Base-by-base conservation (phyloP, 164 flowering plant species). In the Magnolia sinica region DNA sequence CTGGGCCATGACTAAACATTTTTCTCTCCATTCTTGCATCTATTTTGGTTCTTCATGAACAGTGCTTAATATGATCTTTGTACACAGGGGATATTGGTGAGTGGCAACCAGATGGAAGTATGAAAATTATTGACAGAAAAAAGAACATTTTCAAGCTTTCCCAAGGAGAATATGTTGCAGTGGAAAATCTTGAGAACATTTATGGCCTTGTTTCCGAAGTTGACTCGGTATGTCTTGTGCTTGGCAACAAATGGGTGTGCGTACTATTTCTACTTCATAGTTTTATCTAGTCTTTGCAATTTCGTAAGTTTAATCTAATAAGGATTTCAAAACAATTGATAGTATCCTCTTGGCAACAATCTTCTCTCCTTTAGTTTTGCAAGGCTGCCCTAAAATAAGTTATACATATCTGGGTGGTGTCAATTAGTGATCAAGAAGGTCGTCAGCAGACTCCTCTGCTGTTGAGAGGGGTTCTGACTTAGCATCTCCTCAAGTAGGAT, bases 121-220 rank as follows among this genome's bases (percentile, higher is more conserved):
- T 96, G 95, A 94, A 93, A 86, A 91, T 96, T 23, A 93, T 96
- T 78, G 99, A 96, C 81, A 86, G 99, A 52, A 96, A 94, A 89
- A 96, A 96, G 84, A 96, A 96, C 79, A 96, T 96, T 75, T 96
- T 96, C 80, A 96, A 96, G 88, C 97, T 96, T 78, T 94, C 99
- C 3, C 99, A 96, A 81, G 99, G 99, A 82, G 99, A 96, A 82
- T 96, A 96, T 81, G 97, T 94, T 79, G 95, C 98, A 9, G 98
- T 96, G 73, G 99, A 96, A 79, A 94, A 94, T 83, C 83, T 96
- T 82, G 99, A 96, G 87, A 92, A 90, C 78, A 86, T 92, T 50
- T 96, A 89, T 80, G 89, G 90, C 73, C 88, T 83, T 68, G 88
- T 82, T 51, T 49, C 93, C 79, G 86, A 49, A 73, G 83, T 94